Base-by-base conservation (phyloP, 768 basidiomycete species). In the Galerina marginata region DNA sequence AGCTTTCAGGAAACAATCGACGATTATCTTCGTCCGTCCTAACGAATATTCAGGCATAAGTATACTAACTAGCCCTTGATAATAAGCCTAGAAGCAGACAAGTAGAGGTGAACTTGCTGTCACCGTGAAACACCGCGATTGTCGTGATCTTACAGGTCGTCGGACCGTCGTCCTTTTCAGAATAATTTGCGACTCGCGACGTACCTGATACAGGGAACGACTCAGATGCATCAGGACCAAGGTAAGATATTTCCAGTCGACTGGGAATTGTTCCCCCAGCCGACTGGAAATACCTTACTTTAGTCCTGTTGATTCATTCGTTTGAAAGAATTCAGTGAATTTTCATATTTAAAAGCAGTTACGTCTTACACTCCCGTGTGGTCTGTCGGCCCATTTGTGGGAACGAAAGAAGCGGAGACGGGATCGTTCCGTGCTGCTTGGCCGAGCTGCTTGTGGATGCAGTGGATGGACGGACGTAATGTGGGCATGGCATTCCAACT, bases 221-320 rank as follows among this genome's bases (percentile, higher is more conserved):
- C 60, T 61, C 46, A 29, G 62, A 64, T 56, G 65, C 65, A 67
- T n/a, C 65, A 67, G 58, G 55, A 59, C 56, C 49, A 67, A 67
- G 37, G 59, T 50, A 58, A 29, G 62, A 46, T 44, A 48, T 61
- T 62, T 61, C 44, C 65, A 67, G 45, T 16, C 47, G 62, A 56
- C 60, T 50, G 25, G 42, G 40, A 9, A 57, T 7, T 6, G 9
- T 7, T n/a, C 52, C 9, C 50, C 54, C 39, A 61, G 54, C 40
- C 65, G 49, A 29, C 46, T 64, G 59, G 44, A 64, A 62, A 59
- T 25, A 46, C 36, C 57, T 36, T 45, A 56, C 62, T 57, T 67
- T 67, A 36, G 33, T 54, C 65, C 65, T 64, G 65, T 64, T 67
- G 65, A 67, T 50, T 64, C 65, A 59, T 67, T 62, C 63, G 65